Evolutionary conservation across 2,329 filamentous ascomycete genomes (phyloP), one percentile per base, ranked within the genome.

Genomic region (Coleophoma crateriformis): DNA sequence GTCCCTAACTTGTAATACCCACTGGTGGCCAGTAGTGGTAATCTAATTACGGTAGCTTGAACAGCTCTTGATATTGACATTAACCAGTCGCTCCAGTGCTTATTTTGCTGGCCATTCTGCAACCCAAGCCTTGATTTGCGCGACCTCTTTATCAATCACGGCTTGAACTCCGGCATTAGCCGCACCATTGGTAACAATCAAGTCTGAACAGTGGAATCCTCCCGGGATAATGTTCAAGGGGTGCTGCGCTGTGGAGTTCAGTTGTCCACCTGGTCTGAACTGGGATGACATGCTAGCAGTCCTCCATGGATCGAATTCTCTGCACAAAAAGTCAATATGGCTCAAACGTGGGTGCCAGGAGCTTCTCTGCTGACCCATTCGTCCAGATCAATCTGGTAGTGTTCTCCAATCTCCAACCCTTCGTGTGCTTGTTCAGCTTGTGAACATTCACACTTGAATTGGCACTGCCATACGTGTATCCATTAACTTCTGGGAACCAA

Each of bases 131-230:
- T 70, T 72, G 43, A 83, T 71, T 63, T 78, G 72, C 13, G 62
- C 63, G 3, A 81, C 62, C 57, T 75, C 70, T 15, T 66, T 66
- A 55, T 80, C 68, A 37, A 79, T 73, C 1, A 82, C 70, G 38
- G 65, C 64, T 60, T 74, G 68, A 1, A 74, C 71, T 0, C 71
- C 73, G 0, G 64, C 63, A 61, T 81, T 80, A 19, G 63, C 70
- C 2, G 50, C 61, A 0, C 67, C 75, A 57, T 79, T 79, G 40
- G 50, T 56, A 34, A 73, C 57, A 22, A 70, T 61, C 35, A 82
- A 54, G 62, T 84, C 81, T 17, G 72, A 75, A 60, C 78, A 81
- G 59, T 84, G 81, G 41, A 74, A 72, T 0, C 72, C 76, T 3
- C 71, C 73, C 1, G 74, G 72, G 42, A 84, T 75, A 17, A 84